A percentile compares a stretch with the other conserved stretches of the same genome.
Conservation (phyloP, 371 early-diverging fungal genomes). For the Mortierella sp. region DNA sequence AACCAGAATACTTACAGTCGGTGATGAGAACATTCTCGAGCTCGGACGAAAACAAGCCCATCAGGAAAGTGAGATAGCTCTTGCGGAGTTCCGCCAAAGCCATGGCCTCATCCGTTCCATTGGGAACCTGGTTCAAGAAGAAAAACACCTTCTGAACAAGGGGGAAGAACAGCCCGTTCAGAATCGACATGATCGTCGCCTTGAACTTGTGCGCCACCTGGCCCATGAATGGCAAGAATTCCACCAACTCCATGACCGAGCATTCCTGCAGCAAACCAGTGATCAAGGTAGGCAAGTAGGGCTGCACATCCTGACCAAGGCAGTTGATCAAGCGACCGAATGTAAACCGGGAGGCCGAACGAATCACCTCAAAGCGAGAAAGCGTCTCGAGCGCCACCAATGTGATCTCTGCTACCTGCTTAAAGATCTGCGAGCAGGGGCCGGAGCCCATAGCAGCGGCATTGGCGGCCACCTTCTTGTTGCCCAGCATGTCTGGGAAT, state of each 20-base stretch:
- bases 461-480: slow-evolving; percentile 36
- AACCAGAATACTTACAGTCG: slow-evolving; percentile 64
- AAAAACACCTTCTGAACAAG: slow-evolving; percentile 87
- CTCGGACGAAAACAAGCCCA: slow-evolving; percentile 85
- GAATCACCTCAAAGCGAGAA: slow-evolving; percentile 77
- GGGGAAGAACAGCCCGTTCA: slow-evolving; percentile 85
- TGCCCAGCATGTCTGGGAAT: slow-evolving; percentile 81
- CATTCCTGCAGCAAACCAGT: slow-evolving; percentile 83
- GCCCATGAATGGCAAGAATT: slow-evolving; percentile 90
- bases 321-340: slow-evolving; percentile 91
- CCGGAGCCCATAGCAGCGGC: slow-evolving; percentile 43
- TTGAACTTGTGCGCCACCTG: slow-evolving; percentile 91
- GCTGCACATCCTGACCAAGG: slow-evolving; percentile 87
- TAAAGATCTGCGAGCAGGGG: slow-evolving; percentile 77
- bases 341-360: slow-evolving; percentile 88
- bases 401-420: slow-evolving; percentile 87
- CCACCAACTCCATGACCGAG: slow-evolving; percentile 84
- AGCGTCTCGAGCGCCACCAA: slow-evolving; percentile 81
- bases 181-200: slow-evolving; percentile 68
- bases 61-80: slow-evolving; percentile 86
- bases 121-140: slow-evolving; percentile 84
- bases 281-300: slow-evolving; percentile 85
- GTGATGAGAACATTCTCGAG: slow-evolving; percentile 84
- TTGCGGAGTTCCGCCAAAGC: slow-evolving; percentile 83
- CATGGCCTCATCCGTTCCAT: slow-evolving; percentile 92